A percentile compares a stretch with the other conserved stretches of the same genome.
Conservation (phyloP, 2,329 filamentous ascomycete species). For the Trichoderma sp. region DNA sequence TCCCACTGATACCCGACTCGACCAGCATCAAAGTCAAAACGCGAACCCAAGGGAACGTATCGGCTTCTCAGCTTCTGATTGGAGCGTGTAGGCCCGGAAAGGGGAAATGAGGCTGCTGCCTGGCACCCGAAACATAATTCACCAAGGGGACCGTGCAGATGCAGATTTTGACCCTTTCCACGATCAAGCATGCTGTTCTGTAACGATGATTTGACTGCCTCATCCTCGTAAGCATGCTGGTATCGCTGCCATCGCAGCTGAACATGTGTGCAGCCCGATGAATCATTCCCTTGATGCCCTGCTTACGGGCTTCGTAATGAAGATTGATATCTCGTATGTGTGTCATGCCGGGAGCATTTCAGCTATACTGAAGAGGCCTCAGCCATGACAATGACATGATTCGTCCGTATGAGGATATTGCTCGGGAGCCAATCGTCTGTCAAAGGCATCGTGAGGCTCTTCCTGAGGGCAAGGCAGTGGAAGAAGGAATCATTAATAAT, state of each 20-base stretch:
- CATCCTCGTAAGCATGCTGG: background rate
- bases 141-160: background rate
- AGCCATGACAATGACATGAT: background rate
- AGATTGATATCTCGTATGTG: background rate
- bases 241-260: conserved; percentile 5
- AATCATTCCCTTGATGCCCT: conserved; percentile 5
- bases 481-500: background rate
- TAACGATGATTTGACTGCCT: background rate
- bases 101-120: conserved; percentile 18
- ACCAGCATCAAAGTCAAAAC: background rate
- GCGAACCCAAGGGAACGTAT: background rate
- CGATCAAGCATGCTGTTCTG: background rate
- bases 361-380: conserved; percentile 7
- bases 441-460: background rate
- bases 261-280: conserved; percentile 3
- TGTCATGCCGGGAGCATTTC: conserved; percentile 1
- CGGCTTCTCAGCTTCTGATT: background rate
- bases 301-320: conserved; percentile 17
- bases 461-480: background rate
- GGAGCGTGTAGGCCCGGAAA: background rate
- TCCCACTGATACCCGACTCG: background rate
- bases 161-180: background rate
- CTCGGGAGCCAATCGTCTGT: background rate
- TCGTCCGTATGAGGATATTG: background rate
- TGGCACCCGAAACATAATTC: background rate